These are phyloP conservation scores for Yamadazyma taylorii DNA, from an alignment of 1,139 yeast species.

Conservation along the genomic window DNA sequence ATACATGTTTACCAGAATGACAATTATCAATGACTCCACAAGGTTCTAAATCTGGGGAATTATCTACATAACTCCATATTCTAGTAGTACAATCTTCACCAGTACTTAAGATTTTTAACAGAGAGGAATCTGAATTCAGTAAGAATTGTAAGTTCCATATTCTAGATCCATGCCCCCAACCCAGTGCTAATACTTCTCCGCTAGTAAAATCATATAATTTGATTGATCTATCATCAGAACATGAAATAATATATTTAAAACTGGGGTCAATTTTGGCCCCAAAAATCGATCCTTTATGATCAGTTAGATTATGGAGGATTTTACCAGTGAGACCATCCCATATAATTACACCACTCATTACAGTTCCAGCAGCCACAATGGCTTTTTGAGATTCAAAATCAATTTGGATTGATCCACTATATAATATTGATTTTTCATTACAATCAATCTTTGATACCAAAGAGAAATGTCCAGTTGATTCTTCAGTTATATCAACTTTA, in stretches of 20 bases:
- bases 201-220: constrained; percentile 64
- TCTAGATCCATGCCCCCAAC: constrained; percentile 97
- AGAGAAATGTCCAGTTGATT: constrained; percentile 15
- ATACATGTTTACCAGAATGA: constrained; percentile 83
- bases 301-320: constrained; percentile 56
- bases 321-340: constrained; percentile 60
- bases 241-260: constrained; percentile 63
- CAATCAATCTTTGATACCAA: constrained; percentile 48
- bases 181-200: constrained; percentile 66
- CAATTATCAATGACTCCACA: constrained; percentile 49
- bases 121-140: constrained; percentile 22
- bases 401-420: constrained; percentile 75
- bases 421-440: constrained; percentile 77
- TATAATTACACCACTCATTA: constrained; percentile 79
- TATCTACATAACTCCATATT: constrained; percentile 55
- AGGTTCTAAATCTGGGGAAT: constrained; percentile 23
- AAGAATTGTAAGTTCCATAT: constrained; percentile 81
- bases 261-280: constrained; percentile 64
- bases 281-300: constrained; percentile 91
- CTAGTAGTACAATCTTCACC: constrained; percentile 93
- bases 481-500: constrained; percentile 34
- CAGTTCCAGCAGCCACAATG: constrained; percentile 81
- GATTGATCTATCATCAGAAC: constrained; percentile 92
- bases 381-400: constrained; percentile 37
- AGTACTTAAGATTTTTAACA: constrained; percentile 55